phyloP scores from a whole-genome alignment of 2,329 filamentous ascomycete genomes.

The Juglanconis sp. region DNA sequence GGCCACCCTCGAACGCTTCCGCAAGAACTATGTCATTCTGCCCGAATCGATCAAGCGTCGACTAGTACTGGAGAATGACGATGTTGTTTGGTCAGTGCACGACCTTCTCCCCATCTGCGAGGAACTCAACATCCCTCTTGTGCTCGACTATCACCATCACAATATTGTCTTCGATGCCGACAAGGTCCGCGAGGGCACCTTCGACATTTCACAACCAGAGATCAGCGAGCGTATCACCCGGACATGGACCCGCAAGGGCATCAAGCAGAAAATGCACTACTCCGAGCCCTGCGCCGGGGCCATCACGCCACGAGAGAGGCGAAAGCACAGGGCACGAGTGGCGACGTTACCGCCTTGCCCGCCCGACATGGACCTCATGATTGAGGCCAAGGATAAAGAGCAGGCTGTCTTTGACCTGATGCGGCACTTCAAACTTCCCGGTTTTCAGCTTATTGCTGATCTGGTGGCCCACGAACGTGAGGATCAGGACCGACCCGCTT shows the following conservation, averaged over 20 bases:
- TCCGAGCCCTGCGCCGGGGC: conserved; percentile 77
- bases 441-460: conserved; percentile 71
- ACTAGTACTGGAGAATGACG: conserved; percentile 89
- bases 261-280: conserved; percentile 96
- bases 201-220: conserved; percentile 63
- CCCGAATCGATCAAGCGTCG: conserved; percentile 71
- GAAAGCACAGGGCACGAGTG: conserved; percentile 83
- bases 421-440: conserved; percentile 80
- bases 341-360: conserved; percentile 77
- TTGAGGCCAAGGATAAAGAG: conserved; percentile 97
- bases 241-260: conserved; percentile 81
- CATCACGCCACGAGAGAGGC: conserved; percentile 71
- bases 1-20: conserved; percentile 75
- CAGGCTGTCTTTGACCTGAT: conserved; percentile 94
- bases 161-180: conserved; percentile 82
- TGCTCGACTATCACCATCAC: conserved; percentile 92
- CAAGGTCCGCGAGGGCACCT: conserved; percentile 76
- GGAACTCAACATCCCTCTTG: conserved; percentile 88
- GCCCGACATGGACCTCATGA: conserved; percentile 92
- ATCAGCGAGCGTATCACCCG: conserved; percentile 74
- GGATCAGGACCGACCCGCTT: conserved; percentile 65
- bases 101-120: conserved; percentile 87
- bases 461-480: conserved; percentile 72
- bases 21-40: conserved; percentile 65
- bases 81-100: conserved; percentile 89